Conservation (phyloP, 495 filamentous ascomycete species). For the Penicillium pulvis region DNA sequence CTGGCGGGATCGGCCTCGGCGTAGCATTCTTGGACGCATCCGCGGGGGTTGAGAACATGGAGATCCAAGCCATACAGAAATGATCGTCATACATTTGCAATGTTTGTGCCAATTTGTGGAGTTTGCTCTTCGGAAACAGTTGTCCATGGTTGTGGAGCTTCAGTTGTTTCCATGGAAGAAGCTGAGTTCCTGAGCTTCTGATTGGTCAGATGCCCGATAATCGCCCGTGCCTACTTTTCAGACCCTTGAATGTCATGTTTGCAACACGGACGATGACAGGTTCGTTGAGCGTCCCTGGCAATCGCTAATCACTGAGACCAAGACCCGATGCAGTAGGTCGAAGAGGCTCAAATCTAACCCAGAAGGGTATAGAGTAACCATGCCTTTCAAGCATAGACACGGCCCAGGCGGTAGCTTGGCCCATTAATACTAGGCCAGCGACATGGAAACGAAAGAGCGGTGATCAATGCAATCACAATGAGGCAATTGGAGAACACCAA, state of each 20-base stretch:
- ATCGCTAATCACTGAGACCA: background rate
- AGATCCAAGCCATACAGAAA: background rate
- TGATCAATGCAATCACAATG: background rate
- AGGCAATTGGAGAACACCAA: background rate
- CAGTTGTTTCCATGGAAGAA: background rate
- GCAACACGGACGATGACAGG: background rate
- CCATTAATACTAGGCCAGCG: background rate
- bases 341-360: background rate
- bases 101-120: background rate
- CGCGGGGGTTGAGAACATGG: background rate
- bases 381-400: background rate
- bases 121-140: conserved; percentile 1
- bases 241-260: background rate
- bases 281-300: background rate
- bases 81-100: background rate
- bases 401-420: background rate
- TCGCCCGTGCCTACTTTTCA: conserved; percentile 23
- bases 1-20: background rate
- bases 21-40: background rate
- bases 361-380: background rate
- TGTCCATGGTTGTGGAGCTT: background rate
- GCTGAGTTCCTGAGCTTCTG: background rate
- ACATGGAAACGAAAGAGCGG: background rate
- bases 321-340: background rate
- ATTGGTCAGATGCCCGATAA: conserved; percentile 39